A percentile compares a stretch with the other conserved stretches of the same genome.
Evolutionary conservation across 768 basidiomycete genomes (phyloP).

Genomic region (Tricholoma sp.): DNA sequence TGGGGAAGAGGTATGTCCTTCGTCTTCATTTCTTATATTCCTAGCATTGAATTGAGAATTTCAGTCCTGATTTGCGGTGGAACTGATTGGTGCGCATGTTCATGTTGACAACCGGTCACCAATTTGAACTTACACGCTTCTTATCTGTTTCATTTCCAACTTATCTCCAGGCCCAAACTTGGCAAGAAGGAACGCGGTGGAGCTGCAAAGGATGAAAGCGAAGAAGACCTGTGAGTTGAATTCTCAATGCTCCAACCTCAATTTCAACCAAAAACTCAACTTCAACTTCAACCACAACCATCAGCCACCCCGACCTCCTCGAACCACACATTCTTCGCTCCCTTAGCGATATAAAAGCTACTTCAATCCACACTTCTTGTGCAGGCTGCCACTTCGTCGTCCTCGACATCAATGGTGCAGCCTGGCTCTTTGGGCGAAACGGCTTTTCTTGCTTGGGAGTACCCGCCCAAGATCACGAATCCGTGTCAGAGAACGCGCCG

Average conservation of each 20-base stretch:
- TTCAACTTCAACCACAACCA: not conserved
- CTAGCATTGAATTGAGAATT: not conserved
- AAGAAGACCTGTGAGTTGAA: constrained; percentile 31
- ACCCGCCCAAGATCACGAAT: constrained; percentile 36
- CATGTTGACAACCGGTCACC: not conserved
- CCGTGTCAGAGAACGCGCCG: constrained; percentile 74
- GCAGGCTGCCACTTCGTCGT: constrained; percentile 72
- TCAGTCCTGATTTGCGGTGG: constrained; percentile 83
- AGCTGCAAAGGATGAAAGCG: constrained; percentile 35
- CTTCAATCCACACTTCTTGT: constrained; percentile 73
- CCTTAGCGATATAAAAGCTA: constrained; percentile 70
- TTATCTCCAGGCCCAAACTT: constrained; percentile 56
- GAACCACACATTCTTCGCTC: constrained; percentile 89
- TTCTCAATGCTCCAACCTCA: not conserved
- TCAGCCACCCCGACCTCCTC: constrained; percentile 72
- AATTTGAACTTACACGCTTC: too few relatives aligned
- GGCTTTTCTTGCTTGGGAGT: constrained; percentile 50
- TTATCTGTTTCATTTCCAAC: not conserved
- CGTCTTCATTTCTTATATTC: not conserved
- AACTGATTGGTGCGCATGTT: constrained; percentile 69
- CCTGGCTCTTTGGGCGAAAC: constrained; percentile 90
- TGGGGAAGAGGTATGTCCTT: constrained; percentile 11
- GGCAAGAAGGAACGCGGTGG: constrained; percentile 70
- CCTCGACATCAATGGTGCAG: constrained; percentile 69
- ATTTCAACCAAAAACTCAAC: not conserved